A percentile compares a stretch with the other conserved stretches of the same genome.
phyloP scores from a whole-genome alignment of 139 green algal species.

The Spirogloea muscicola region DNA sequence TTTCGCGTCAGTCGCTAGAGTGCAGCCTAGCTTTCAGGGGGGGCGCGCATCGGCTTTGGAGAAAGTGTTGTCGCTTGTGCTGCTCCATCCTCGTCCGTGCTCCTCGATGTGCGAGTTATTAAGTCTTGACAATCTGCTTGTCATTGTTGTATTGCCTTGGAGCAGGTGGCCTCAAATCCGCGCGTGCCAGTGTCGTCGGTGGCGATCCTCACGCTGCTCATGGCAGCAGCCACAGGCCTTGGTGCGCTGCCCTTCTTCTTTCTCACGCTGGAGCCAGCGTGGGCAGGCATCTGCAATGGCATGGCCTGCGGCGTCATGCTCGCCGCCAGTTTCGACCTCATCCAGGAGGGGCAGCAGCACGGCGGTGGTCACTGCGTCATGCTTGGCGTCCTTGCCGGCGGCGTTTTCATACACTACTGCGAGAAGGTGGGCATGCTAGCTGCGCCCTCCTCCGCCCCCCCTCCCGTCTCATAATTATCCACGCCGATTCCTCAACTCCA shows the following conservation, averaged over 20 bases:
- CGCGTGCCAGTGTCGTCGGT: slow-evolving; percentile 31
- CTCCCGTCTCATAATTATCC: too few species aligned
- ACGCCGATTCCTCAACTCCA: too few species aligned
- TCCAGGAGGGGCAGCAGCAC: slow-evolving; percentile 80
- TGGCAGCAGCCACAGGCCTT: slow-evolving; percentile 44
- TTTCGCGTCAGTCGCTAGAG: too few species aligned
- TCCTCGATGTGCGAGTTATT: too few species aligned
- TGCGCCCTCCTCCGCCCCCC: too few species aligned
- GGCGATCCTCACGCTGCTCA: slow-evolving; percentile 36
- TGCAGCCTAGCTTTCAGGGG: too few species aligned
- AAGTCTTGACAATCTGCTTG: too few species aligned
- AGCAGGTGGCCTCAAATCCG: too few species aligned
- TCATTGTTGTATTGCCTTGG: too few species aligned
- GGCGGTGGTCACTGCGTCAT: slow-evolving; percentile 47
- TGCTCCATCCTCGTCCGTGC: too few species aligned
- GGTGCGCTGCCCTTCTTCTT: slow-evolving; percentile 46
- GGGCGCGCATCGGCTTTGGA: too few species aligned
- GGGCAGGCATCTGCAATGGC: slow-evolving; percentile 75
- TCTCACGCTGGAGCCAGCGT: slow-evolving; percentile 12
- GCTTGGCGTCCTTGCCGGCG: slow-evolving; percentile 40
- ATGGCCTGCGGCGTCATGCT: slow-evolving; percentile 96
- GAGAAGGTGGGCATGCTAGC: slow-evolving; percentile 34
- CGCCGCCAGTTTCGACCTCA: slow-evolving; percentile 87
- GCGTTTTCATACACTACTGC: slow-evolving; percentile 44
- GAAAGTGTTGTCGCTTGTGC: too few species aligned